These are phyloP conservation scores for Candida qinlingensis DNA, from an alignment of 805 yeast species.

Conservation along the genomic window DNA sequence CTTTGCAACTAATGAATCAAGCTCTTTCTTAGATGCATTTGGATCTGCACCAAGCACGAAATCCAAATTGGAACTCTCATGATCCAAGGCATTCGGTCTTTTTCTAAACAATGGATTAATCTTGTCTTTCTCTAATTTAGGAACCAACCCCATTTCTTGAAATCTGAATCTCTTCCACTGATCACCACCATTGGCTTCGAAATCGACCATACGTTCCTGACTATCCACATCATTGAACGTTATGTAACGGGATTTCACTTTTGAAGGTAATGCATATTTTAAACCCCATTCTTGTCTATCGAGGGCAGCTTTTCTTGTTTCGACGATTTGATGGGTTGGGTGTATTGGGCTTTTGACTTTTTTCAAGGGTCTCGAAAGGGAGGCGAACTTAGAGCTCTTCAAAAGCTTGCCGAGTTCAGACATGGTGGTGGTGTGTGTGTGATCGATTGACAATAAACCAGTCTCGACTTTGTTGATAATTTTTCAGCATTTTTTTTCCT, in stretches of 20 bases:
- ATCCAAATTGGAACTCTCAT: conserved; percentile 23
- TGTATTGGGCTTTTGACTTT: conserved; percentile 11
- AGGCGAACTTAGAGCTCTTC: conserved; percentile 30
- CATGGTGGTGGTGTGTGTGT: conserved; percentile 8
- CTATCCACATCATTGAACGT: conserved; percentile 65
- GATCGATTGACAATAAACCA: too few species aligned
- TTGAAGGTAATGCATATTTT: conserved; percentile 63
- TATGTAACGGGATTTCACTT: conserved; percentile 51
- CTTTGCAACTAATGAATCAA: neutral
- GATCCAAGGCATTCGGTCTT: conserved; percentile 2
- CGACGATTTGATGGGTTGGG: conserved; percentile 73
- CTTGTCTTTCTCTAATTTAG: conserved; percentile 21
- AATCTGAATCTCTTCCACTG: conserved; percentile 59
- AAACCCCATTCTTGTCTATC: conserved; percentile 72
- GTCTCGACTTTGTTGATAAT: too few species aligned
- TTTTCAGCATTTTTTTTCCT: too few species aligned
- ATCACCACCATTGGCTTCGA: conserved; percentile 56
- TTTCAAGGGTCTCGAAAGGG: conserved; percentile 27
- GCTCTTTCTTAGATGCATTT: conserved; percentile 4
- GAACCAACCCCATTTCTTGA: conserved; percentile 56
- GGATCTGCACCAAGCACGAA: conserved; percentile 11
- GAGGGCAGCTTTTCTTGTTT: conserved; percentile 60
- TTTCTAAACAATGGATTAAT: conserved; percentile 32
- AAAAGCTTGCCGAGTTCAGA: conserved; percentile 25
- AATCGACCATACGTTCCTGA: conserved; percentile 61